Percentiles rank a stretch among this genome's conserved stretches.
phyloP scores from a whole-genome alignment of 805 yeast species.

The Metschnikowia noctiluminum region DNA sequence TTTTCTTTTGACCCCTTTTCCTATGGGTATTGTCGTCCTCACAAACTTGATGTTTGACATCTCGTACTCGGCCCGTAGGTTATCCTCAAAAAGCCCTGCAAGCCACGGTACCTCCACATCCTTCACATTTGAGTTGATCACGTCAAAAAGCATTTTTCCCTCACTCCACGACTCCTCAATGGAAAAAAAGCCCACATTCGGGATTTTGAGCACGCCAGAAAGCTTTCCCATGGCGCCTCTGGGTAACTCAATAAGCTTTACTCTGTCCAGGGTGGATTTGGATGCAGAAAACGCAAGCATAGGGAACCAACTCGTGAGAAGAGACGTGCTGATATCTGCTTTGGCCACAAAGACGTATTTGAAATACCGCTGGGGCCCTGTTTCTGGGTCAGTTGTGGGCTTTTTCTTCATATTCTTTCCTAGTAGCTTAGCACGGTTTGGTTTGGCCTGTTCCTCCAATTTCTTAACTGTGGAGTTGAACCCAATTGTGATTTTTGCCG shows the following conservation, averaged over 20 bases:
- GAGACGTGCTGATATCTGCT: slow-evolving; percentile 47
- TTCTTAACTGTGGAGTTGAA: slow-evolving; percentile 53
- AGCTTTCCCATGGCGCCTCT: slow-evolving; percentile 34
- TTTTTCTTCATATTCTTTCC: slow-evolving; percentile 9
- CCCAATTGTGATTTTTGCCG: slow-evolving; percentile 37
- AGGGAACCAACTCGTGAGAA: slow-evolving; percentile 59
- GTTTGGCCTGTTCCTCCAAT: slow-evolving; percentile 43
- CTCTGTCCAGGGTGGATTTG: slow-evolving; percentile 24
- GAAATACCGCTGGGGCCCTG: slow-evolving; percentile 13
- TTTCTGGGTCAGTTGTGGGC: background rate
- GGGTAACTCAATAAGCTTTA: slow-evolving; percentile 62
- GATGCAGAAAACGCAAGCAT: slow-evolving; percentile 48
- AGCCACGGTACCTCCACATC: slow-evolving; percentile 48
- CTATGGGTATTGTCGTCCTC: slow-evolving; percentile 13
- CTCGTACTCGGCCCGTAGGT: slow-evolving; percentile 2
- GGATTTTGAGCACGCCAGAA: slow-evolving; percentile 27
- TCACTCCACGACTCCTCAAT: slow-evolving; percentile 26
- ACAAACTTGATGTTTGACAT: slow-evolving; percentile 14
- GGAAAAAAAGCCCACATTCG: slow-evolving; percentile 33
- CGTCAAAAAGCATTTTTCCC: slow-evolving; percentile 27
- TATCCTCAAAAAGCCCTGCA: slow-evolving; percentile 25
- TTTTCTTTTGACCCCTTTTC: background rate
- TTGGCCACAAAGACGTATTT: slow-evolving; percentile 58
- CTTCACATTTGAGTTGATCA: slow-evolving; percentile 27
- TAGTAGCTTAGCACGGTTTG: slow-evolving; percentile 16